A percentile compares a stretch with the other conserved stretches of the same genome.
phyloP scores from a whole-genome alignment of 352 stramenopile genomes.

The Phytophthora syringae region DNA sequence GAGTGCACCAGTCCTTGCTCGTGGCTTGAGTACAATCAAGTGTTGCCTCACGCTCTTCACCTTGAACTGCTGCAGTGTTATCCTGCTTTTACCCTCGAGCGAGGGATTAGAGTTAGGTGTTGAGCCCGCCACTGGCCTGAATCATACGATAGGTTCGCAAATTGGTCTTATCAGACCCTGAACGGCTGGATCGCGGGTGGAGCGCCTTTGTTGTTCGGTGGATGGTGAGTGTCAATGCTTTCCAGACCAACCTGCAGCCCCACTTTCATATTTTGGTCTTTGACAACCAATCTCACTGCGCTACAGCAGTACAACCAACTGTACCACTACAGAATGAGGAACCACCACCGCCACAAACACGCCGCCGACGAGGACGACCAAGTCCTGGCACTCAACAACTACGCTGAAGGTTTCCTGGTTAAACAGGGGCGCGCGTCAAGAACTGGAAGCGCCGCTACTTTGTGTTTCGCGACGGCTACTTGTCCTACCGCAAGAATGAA shows the following conservation, averaged over 20 bases:
- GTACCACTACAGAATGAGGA: slow-evolving; percentile 25
- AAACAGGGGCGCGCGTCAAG: slow-evolving; percentile 79
- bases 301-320: slow-evolving; percentile 12
- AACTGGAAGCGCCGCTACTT: slow-evolving; percentile 85
- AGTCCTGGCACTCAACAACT: slow-evolving; percentile 64
- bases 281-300: slow-evolving; percentile 26
- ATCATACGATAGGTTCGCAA: slow-evolving; percentile 21
- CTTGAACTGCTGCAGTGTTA: slow-evolving; percentile 21
- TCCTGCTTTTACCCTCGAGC: neutral
- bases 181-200: neutral
- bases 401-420: slow-evolving; percentile 69
- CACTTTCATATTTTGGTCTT: slow-evolving; percentile 24
- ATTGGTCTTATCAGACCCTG: slow-evolving; percentile 18
- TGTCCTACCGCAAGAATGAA: slow-evolving; percentile 71
- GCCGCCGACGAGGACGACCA: slow-evolving; percentile 30
- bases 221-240: slow-evolving; percentile 19
- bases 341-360: slow-evolving; percentile 27
- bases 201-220: slow-evolving; percentile 14
- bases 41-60: slow-evolving; percentile 20
- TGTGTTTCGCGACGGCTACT: slow-evolving; percentile 68
- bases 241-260: neutral
- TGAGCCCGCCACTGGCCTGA: slow-evolving; percentile 18
- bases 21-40: slow-evolving; percentile 10
- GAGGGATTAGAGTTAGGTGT: neutral
- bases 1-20: neutral